Conservation (phyloP, 2,329 filamentous ascomycete genomes). For the Aureobasidium leucospermi region DNA sequence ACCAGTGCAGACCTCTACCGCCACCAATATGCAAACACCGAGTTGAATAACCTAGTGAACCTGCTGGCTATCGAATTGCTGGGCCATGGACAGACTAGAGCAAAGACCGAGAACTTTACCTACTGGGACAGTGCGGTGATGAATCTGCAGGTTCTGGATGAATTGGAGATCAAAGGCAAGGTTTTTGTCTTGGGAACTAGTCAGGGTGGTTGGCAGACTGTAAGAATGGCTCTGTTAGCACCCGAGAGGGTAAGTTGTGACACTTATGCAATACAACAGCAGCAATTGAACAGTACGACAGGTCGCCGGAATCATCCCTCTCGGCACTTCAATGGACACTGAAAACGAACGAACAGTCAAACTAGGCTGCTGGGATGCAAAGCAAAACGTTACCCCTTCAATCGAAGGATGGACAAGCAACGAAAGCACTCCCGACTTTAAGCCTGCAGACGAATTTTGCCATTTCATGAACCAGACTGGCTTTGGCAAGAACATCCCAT, state of each 20-base stretch:
- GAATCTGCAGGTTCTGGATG: constrained; percentile 34
- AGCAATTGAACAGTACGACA: constrained; percentile 18
- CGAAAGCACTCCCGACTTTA: constrained; percentile 35
- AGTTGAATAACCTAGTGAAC: constrained; percentile 34
- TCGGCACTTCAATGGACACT: constrained; percentile 47
- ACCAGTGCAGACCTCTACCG: constrained; percentile 39
- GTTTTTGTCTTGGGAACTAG: constrained; percentile 45
- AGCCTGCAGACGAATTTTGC: constrained; percentile 35
- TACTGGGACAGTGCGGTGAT: constrained; percentile 50
- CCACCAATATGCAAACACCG: constrained; percentile 23
- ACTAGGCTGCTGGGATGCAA: constrained; percentile 44
- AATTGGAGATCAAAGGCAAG: constrained; percentile 34
- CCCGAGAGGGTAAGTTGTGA: constrained; percentile 35
- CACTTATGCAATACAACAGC: no score
- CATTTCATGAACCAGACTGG: constrained; percentile 41
- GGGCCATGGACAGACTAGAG: constrained; percentile 45
- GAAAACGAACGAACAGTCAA: constrained; percentile 38
- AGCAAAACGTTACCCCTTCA: constrained; percentile 26
- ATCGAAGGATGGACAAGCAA: constrained; percentile 36
- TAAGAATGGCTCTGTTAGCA: constrained; percentile 45
- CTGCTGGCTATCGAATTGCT: constrained; percentile 48
- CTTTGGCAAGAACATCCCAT: constrained; percentile 35
- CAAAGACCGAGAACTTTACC: constrained; percentile 40
- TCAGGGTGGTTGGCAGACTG: constrained; percentile 48
- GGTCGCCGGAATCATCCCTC: constrained; percentile 45